Percentiles rank a stretch among this genome's conserved stretches.
These are phyloP conservation scores for Vigna hirtella DNA, from an alignment of 306 rosid genomes.

Conservation along the genomic window DNA sequence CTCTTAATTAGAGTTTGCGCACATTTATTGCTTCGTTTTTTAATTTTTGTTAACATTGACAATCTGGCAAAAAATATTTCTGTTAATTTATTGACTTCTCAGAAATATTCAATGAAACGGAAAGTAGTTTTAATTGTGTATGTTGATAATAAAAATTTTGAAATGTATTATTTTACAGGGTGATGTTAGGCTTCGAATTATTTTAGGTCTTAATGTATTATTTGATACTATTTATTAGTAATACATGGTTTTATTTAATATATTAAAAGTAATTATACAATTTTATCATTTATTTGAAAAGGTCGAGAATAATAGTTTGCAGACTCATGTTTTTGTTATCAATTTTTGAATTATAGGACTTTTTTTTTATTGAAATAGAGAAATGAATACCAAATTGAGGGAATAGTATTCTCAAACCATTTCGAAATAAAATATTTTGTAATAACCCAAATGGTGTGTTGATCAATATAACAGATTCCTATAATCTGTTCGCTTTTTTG, in stretches of 20 bases:
- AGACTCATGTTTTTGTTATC: conserved; percentile 1
- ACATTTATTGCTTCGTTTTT: not conserved
- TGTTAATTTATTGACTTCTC: not conserved
- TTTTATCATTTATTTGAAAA: too few relatives aligned
- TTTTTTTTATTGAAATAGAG: not conserved
- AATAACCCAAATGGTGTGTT: conserved; percentile 2
- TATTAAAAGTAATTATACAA: too few relatives aligned
- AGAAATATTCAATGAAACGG: too few relatives aligned
- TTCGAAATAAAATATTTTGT: conserved; percentile 10
- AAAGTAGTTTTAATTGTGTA: too few relatives aligned
- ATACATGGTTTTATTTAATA: too few relatives aligned
- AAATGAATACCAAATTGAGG: conserved; percentile 11
- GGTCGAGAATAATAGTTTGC: not conserved
- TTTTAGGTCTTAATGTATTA: too few relatives aligned
- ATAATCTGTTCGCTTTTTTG: conserved; percentile 25
- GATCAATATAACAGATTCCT: not conserved
- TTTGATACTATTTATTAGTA: too few relatives aligned
- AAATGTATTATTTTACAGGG: too few relatives aligned
- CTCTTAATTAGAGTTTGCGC: too few relatives aligned
- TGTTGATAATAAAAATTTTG: not conserved
- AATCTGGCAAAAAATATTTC: too few relatives aligned
- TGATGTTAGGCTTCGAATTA: too few relatives aligned
- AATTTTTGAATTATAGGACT: not conserved
- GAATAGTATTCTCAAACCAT: conserved; percentile 1
- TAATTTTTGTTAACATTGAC: too few relatives aligned